These are phyloP conservation scores for Cercospora berteroae DNA, from an alignment of 2,329 filamentous ascomycete species.

Conservation along the genomic window DNA sequence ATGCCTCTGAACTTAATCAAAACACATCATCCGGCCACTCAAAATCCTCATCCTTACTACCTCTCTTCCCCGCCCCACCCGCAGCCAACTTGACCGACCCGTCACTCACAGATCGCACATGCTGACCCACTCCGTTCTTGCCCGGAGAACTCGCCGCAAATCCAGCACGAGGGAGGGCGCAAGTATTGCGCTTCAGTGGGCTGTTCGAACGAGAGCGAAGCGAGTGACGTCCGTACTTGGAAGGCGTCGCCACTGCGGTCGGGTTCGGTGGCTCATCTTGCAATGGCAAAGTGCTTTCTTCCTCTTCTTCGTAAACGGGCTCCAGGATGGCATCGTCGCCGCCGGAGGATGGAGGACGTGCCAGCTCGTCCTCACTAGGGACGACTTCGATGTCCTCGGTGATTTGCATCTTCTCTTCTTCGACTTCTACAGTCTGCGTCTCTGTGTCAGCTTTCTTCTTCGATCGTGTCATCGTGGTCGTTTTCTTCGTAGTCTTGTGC, in stretches of 20 bases:
- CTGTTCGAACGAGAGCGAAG: conserved; percentile 28
- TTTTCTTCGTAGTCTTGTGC: conserved; percentile 16
- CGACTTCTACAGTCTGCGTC: conserved; percentile 11
- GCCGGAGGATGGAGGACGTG: conserved; percentile 19
- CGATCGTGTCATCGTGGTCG: not conserved
- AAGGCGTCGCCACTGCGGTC: conserved; percentile 33
- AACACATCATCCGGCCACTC: conserved; percentile 20
- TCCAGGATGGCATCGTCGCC: conserved; percentile 32
- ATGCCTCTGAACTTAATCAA: no score
- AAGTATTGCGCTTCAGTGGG: conserved; percentile 27
- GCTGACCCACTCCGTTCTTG: not conserved
- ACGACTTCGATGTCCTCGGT: conserved; percentile 21
- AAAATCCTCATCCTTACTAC: conserved; percentile 13
- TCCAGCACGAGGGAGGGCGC: conserved; percentile 21
- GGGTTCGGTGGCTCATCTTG: conserved; percentile 32
- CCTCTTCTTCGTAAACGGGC: conserved; percentile 38
- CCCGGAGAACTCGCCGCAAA: conserved; percentile 26
- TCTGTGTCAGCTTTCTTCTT: conserved; percentile 18
- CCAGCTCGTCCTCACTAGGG: conserved; percentile 31
- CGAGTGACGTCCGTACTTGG: conserved; percentile 25
- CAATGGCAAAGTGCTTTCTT: conserved; percentile 26
- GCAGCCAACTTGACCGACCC: conserved; percentile 17
- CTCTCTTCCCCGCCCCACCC: not conserved
- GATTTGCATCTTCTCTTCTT: conserved; percentile 10
- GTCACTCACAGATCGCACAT: conserved; percentile 13